Base-by-base conservation (phyloP, 495 filamentous ascomycete species). In the Filosporella fistucella region DNA sequence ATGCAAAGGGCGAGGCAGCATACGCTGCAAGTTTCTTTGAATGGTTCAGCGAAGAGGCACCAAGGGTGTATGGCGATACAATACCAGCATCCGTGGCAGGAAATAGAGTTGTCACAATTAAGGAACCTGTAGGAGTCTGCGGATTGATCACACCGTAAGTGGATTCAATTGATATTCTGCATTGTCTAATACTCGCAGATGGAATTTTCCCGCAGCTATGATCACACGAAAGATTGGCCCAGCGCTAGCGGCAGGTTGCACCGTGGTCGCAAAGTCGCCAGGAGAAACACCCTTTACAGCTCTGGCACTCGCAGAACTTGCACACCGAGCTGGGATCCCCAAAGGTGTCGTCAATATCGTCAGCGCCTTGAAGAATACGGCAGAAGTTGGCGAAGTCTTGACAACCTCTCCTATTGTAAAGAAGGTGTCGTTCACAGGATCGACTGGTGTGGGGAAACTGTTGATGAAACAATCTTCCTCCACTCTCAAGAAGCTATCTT, bases 151-250 rank as follows among this genome's bases (percentile, higher is more conserved):
- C 93, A 17, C 93, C 93, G 56, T 59, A 48, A 52, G 20, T 66
- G 29, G 14, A 53, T 21, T 12, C 32, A 32, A 12, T 23, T 28
- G 20, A 22, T 21, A 1, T 17, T 17, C 17, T 25, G 21, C 14
- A 23, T 2, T 11, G 22, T 13, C 29, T 44, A n/a, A 35, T 11
- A 9, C 23, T 34, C n/a, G 11, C 24, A 52, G 47, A 35, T 95
- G 90, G 90, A 96, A 95, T 68, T 96, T 94, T 66, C 90, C 90
- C 2, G 84, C 86, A 7, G 90, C 90, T 6, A 96, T 95, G 90
- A 85, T 94, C 55, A 91, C 90, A 2, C 70, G 90, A 21, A 95
- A 96, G 67, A 80, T 91, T 47, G 90, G 80, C 1, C 87, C 90
- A 2, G 90, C 90, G 20, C 69, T 96, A 45, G 90, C 84, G 26